Evolutionary conservation across 352 stramenopile genomes (phyloP).

Genomic region (Pythium phragmitis): DNA sequence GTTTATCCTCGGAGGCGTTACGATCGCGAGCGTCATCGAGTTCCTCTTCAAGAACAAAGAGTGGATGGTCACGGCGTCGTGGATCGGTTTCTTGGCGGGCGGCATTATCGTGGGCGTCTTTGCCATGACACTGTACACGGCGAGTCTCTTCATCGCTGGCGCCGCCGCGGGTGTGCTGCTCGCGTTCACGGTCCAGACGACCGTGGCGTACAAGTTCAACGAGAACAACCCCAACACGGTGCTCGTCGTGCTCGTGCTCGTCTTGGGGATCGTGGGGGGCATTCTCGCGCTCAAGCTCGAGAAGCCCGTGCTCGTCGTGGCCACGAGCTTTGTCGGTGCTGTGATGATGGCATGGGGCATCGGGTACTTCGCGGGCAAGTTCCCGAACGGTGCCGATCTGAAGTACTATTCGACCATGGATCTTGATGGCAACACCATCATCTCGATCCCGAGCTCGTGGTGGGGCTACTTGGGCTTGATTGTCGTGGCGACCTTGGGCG

Average conservation of each 20-base stretch:
- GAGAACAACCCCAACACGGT: conserved; percentile 37
- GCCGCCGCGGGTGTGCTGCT: conserved; percentile 38
- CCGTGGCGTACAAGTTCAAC: conserved; percentile 36
- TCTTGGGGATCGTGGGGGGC: conserved; percentile 36
- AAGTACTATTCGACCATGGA: conserved; percentile 29
- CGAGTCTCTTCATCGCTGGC: conserved; percentile 45
- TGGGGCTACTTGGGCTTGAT: background rate
- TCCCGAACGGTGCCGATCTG: conserved; percentile 53
- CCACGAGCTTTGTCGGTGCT: conserved; percentile 51
- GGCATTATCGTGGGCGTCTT: conserved; percentile 36
- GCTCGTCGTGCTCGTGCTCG: conserved; percentile 45
- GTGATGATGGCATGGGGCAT: conserved; percentile 42
- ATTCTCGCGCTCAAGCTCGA: conserved; percentile 49
- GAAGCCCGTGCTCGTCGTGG: conserved; percentile 52
- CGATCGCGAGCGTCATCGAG: conserved; percentile 34
- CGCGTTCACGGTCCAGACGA: conserved; percentile 48
- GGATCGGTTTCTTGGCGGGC: conserved; percentile 48
- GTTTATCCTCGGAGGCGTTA: conserved; percentile 43
- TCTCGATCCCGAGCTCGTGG: conserved; percentile 27
- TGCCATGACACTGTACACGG: conserved; percentile 44
- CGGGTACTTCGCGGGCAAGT: conserved; percentile 57
- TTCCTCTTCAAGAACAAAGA: conserved; percentile 28
- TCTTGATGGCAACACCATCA: conserved; percentile 24
- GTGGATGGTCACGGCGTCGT: conserved; percentile 45
- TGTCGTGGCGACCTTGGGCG: background rate